Evolutionary conservation across 2,329 filamentous ascomycete species (phyloP), one percentile per base, ranked within the genome.

Genomic region (Fusarium setosum): DNA sequence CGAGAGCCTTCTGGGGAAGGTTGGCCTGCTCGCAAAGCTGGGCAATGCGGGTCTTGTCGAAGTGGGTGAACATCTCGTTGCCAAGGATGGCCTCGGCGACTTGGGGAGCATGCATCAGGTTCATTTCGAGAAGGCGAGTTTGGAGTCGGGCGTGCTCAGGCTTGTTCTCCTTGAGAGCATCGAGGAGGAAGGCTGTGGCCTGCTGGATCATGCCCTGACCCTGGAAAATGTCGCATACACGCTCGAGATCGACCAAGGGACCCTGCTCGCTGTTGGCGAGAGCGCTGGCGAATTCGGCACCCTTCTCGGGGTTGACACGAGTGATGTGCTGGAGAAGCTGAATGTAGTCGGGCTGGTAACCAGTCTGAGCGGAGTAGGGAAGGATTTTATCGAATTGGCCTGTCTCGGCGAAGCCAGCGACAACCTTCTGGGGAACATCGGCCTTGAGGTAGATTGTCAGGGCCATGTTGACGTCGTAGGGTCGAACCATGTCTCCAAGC

Each of bases 21-120:
- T 94, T 94, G 51, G 94, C 94, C 76, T 96, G 92, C 82, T 99
- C 96, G 77, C 96, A 99, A 54, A 99, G 87, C 68, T 91, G 88
- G 21, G 95, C 93, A 78, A 99, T 92, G 66, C 94, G 91, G 42
- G 89, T 82, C 83, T 93, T 96, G 81, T 99, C 96, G 74, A 97
- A 99, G 81, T 99, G 89, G 1, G 94, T 94, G 81, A 99, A 98
- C 92, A 99, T 97, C 73, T 98, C 93, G 74, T 99, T 99, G 68
- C 95, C 93, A 37, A 99, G 88, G 70, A 99, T 99, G 31, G 96
- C 96, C 78, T 99, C 96, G 4, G 96, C 96, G 54, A 99, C 96
- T 79, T 98, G 96, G 49, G 96, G 96, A 2, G 96, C 96, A 71
- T 97, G 96, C 80, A 97, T 86, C 65, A 99, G 82, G 79, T 99